phyloP scores from a whole-genome alignment of 164 flowering plant species.

The Stephania yunnanensis region DNA sequence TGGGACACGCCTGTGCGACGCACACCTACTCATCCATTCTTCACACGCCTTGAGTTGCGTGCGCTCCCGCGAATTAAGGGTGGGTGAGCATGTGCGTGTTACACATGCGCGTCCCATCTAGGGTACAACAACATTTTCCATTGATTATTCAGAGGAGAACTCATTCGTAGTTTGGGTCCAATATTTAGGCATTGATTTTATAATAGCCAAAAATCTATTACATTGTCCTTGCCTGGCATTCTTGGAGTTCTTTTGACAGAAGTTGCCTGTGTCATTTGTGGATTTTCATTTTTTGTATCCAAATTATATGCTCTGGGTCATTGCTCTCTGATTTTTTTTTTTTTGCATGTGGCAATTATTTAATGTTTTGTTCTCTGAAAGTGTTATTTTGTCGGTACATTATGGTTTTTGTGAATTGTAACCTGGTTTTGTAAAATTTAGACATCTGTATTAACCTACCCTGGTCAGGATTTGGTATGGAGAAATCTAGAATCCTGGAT shows the following conservation, averaged over 20 bases:
- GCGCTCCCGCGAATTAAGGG: no score
- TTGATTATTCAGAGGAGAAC: background rate
- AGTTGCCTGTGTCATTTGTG: background rate
- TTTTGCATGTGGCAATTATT: background rate
- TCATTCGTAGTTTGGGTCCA: background rate
- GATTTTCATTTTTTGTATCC: background rate
- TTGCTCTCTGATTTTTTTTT: background rate
- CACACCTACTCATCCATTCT: no score
- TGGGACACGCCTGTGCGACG: no score
- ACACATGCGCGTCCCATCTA: no score
- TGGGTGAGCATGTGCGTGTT: no score
- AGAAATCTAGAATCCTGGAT: background rate
- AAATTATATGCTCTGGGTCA: background rate
- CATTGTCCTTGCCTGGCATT: background rate
- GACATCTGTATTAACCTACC: no score
- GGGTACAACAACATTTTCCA: no score
- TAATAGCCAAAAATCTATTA: background rate
- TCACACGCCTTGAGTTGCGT: no score
- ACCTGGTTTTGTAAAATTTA: background rate
- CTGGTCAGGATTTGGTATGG: background rate
- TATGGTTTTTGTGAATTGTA: background rate
- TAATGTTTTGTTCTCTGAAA: background rate
- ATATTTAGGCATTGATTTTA: background rate
- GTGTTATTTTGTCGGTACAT: background rate
- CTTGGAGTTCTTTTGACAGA: background rate